Conservation (phyloP, 2,329 filamentous ascomycete genomes). For the Exophiala viscosa region DNA sequence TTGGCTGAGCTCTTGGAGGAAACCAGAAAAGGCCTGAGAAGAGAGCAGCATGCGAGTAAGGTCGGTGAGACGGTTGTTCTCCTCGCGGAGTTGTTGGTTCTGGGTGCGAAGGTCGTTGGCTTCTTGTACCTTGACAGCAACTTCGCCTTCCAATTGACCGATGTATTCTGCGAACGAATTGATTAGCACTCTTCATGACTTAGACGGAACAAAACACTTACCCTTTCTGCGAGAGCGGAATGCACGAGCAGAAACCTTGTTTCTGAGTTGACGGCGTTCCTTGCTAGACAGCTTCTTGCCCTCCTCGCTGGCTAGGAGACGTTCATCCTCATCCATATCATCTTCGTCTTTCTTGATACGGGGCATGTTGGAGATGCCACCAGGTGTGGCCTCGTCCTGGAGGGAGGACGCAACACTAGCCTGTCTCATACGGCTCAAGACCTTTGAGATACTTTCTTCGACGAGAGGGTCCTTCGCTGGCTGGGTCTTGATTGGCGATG, state of each 20-base stretch:
- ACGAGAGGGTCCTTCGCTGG: conserved; percentile 62
- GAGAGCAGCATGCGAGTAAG: conserved; percentile 77
- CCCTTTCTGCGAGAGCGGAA: conserved; percentile 98
- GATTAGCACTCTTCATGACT: conserved; percentile 46
- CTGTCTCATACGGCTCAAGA: conserved; percentile 87
- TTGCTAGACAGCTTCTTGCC: conserved; percentile 99
- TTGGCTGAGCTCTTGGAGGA: conserved; percentile 66
- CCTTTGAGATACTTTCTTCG: conserved; percentile 89
- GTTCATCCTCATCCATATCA: conserved; percentile 98
- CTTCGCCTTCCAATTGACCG: conserved; percentile 83
- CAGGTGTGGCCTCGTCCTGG: conserved; percentile 46
- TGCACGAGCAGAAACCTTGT: conserved; percentile 96
- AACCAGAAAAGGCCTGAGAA: conserved; percentile 77
- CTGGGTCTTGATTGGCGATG: conserved; percentile 33
- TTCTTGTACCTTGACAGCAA: conserved; percentile 78
- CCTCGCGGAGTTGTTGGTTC: conserved; percentile 76
- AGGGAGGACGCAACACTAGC: conserved; percentile 59
- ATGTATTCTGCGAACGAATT: conserved; percentile 75
- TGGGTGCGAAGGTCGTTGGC: conserved; percentile 73
- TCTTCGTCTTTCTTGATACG: conserved; percentile 89
- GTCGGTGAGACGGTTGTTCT: conserved; percentile 76
- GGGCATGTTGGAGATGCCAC: conserved; percentile 49
- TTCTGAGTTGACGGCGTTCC: conserved; percentile 91
- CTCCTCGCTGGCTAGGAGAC: conserved; percentile 89
- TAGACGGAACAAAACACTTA: conserved; percentile 46